Conservation (phyloP, 257 asterid genomes). For the Gentiana dahurica region DNA sequence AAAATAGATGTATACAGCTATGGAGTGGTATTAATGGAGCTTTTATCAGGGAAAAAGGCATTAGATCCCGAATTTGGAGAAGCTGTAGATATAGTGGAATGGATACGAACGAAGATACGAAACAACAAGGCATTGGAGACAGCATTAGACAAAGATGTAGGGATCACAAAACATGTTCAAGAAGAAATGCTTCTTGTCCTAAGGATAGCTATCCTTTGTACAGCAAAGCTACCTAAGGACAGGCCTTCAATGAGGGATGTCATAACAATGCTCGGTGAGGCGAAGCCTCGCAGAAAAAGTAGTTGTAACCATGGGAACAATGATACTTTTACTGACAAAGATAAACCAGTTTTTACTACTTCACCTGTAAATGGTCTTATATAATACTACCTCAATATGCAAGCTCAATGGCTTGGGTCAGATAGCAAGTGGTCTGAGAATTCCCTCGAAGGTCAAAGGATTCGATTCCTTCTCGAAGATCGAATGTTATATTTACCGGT, state of each 20-base stretch:
- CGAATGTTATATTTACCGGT: too few relatives aligned
- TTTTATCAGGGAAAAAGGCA: constrained; percentile 42
- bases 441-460: too few relatives aligned
- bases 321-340: constrained; percentile 18
- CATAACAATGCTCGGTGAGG: constrained; percentile 44
- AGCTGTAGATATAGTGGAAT: constrained; percentile 29
- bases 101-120: constrained; percentile 28
- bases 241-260: constrained; percentile 55
- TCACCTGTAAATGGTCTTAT: constrained; percentile 27
- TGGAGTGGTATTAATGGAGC: constrained; percentile 52
- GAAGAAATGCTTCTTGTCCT: constrained; percentile 52
- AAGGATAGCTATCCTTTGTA: constrained; percentile 40
- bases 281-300: constrained; percentile 47
- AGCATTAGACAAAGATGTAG: constrained; percentile 28
- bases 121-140: constrained; percentile 21
- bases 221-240: constrained; percentile 38
- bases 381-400: not conserved
- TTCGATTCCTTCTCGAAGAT: too few relatives aligned
- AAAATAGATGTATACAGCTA: constrained; percentile 50
- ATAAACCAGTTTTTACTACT: constrained; percentile 31
- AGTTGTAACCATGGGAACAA: constrained; percentile 14
- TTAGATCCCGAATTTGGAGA: constrained; percentile 25
- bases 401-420: too few relatives aligned
- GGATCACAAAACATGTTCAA: constrained; percentile 29
- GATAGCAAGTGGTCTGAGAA: too few relatives aligned